Percentiles rank a stretch among this genome's conserved stretches.
phyloP scores from a whole-genome alignment of 495 filamentous ascomycete species.

The Thermothielavioides terrestris region DNA sequence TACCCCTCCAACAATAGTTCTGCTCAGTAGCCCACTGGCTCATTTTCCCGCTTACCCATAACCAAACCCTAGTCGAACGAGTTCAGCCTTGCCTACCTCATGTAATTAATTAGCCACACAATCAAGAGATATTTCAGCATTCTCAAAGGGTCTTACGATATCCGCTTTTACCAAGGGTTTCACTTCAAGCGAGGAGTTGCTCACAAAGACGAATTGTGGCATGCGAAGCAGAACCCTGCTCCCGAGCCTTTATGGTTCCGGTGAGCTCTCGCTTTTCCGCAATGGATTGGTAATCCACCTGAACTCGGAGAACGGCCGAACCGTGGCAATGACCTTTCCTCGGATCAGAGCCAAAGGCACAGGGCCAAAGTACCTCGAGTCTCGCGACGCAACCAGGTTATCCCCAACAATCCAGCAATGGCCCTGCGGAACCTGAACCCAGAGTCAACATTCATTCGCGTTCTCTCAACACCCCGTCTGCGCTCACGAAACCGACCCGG shows the following conservation, averaged over 20 bases:
- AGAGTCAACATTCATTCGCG: not conserved
- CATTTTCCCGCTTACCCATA: too few species aligned
- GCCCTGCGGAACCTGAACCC: conserved; percentile 65
- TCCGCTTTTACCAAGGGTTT: too few species aligned
- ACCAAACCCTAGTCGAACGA: not conserved
- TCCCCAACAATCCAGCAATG: conserved; percentile 87
- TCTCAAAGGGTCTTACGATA: not conserved
- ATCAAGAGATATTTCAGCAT: conserved; percentile 1
- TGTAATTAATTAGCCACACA: conserved; percentile 21
- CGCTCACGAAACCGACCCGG: not conserved
- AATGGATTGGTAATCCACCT: conserved; percentile 25
- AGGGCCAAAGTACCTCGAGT: conserved; percentile 80
- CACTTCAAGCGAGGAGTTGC: too few species aligned
- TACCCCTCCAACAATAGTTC: too few species aligned
- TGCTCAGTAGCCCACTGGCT: too few species aligned
- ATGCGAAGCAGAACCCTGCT: too few species aligned
- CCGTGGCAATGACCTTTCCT: conserved; percentile 72
- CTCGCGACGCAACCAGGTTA: conserved; percentile 71
- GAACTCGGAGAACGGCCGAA: conserved; percentile 41
- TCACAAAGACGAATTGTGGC: too few species aligned
- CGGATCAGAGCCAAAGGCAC: conserved; percentile 74
- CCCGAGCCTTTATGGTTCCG: not conserved
- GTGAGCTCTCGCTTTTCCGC: conserved; percentile 3
- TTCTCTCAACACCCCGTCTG: not conserved
- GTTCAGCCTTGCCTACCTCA: conserved; percentile 7